These are phyloP conservation scores for Aspergillus quadricinctus DNA, from an alignment of 2,329 filamentous ascomycete species.

Conservation along the genomic window DNA sequence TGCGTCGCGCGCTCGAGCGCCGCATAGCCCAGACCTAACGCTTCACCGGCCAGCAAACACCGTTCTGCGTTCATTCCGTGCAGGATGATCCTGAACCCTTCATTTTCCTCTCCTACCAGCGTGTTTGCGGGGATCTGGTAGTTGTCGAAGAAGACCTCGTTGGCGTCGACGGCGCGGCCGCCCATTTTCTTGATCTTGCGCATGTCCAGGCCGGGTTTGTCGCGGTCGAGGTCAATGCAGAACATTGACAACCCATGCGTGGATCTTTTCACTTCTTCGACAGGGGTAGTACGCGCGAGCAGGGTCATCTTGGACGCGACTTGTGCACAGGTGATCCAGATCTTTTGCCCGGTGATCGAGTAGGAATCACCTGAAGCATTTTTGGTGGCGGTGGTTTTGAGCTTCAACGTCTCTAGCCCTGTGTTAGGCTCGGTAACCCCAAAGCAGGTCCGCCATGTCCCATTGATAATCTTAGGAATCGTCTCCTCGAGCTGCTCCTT, in stretches of 20 bases:
- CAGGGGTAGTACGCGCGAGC: conserved; percentile 67
- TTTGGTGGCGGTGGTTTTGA: conserved; percentile 61
- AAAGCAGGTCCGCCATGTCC: conserved; percentile 70
- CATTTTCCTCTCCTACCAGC: conserved; percentile 66
- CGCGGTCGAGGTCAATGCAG: conserved; percentile 69
- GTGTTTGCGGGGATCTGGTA: conserved; percentile 62
- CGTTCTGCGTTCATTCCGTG: conserved; percentile 78
- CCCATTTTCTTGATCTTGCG: conserved; percentile 81
- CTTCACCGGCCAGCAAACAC: conserved; percentile 72
- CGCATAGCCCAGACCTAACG: conserved; percentile 73
- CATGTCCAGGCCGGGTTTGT: conserved; percentile 59
- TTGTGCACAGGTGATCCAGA: conserved; percentile 84
- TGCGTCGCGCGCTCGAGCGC: conserved; percentile 58
- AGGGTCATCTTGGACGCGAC: conserved; percentile 80
- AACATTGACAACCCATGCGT: conserved; percentile 77
- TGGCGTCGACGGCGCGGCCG: conserved; percentile 74
- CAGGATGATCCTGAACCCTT: conserved; percentile 74
- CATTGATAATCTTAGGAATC: conserved; percentile 67
- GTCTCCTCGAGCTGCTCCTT: conserved; percentile 59
- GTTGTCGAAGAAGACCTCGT: conserved; percentile 82
- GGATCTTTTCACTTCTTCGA: conserved; percentile 63
- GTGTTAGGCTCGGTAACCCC: conserved; percentile 82
- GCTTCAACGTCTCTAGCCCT: conserved; percentile 70
- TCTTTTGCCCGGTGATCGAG: conserved; percentile 71
- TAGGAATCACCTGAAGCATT: conserved; percentile 55